Conservation (phyloP, 2,329 filamentous ascomycete species). For the Akanthomyces dipterigenus region DNA sequence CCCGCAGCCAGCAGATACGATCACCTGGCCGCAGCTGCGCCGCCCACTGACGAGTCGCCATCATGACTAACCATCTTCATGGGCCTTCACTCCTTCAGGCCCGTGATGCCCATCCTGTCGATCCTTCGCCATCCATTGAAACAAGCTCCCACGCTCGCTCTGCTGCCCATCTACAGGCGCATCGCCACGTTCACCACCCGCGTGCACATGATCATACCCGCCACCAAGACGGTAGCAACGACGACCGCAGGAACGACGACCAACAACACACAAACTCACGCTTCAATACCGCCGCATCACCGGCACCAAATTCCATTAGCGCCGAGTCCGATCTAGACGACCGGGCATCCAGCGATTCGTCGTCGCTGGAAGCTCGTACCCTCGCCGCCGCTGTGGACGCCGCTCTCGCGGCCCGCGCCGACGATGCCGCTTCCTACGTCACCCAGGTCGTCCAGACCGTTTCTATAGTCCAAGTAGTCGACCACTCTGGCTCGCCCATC, state of each 20-base stretch:
- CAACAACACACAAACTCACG: background rate
- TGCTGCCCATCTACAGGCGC: slow-evolving; percentile 17
- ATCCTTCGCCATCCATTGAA: slow-evolving; percentile 13
- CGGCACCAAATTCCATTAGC: slow-evolving; percentile 19
- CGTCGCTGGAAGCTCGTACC: slow-evolving; percentile 15
- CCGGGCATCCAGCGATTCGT: slow-evolving; percentile 12
- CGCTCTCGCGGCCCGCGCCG: slow-evolving; percentile 5
- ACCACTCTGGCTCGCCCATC: slow-evolving; percentile 39
- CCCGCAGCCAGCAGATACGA: slow-evolving; percentile 17
- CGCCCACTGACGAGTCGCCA: slow-evolving; percentile 19
- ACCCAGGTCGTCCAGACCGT: slow-evolving; percentile 47
- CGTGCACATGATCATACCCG: slow-evolving; percentile 17
- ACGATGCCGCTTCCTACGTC: slow-evolving; percentile 23
- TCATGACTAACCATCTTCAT: slow-evolving; percentile 29
- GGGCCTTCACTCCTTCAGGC: slow-evolving; percentile 33
- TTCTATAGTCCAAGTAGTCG: slow-evolving; percentile 47
- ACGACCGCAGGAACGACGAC: slow-evolving; percentile 13
- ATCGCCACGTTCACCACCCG: slow-evolving; percentile 15
- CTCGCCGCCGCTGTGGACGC: slow-evolving; percentile 15
- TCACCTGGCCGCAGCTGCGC: slow-evolving; percentile 10
- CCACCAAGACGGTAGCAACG: slow-evolving; percentile 20
- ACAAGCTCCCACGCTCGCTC: slow-evolving; percentile 22
- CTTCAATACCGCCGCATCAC: background rate
- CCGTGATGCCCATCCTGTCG: slow-evolving; percentile 17
- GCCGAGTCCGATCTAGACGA: slow-evolving; percentile 16